Conservation (phyloP, 2,329 filamentous ascomycete genomes). For the Grosmannia huntii region DNA sequence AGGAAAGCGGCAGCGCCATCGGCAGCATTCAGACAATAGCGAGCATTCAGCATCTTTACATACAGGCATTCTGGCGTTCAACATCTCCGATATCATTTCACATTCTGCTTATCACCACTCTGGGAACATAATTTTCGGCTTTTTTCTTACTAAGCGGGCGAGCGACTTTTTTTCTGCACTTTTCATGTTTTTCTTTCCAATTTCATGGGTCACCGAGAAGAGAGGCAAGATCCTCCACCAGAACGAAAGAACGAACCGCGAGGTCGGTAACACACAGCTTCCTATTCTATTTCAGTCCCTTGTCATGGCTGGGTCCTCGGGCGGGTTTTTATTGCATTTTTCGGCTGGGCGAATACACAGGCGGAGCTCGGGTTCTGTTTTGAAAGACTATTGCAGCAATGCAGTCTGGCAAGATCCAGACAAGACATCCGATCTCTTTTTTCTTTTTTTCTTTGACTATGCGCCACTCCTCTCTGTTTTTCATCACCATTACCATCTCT, state of each 20-base stretch:
- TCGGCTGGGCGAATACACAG: slow-evolving; percentile 36
- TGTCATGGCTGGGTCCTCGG: slow-evolving; percentile 42
- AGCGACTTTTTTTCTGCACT: slow-evolving; percentile 22
- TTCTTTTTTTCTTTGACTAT: slow-evolving; percentile 13
- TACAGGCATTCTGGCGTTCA: slow-evolving; percentile 20
- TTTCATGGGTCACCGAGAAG: slow-evolving; percentile 21
- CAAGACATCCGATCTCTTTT: slow-evolving; percentile 11
- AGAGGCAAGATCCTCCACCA: slow-evolving; percentile 15
- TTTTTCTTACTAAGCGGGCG: slow-evolving; percentile 24
- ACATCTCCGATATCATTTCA: slow-evolving; percentile 6
- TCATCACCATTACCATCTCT: slow-evolving; percentile 14
- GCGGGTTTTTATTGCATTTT: slow-evolving; percentile 41
- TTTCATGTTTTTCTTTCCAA: slow-evolving; percentile 19
- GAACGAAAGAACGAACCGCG: slow-evolving; percentile 30
- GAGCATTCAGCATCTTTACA: not conserved
- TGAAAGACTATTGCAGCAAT: slow-evolving; percentile 13
- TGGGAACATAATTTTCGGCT: slow-evolving; percentile 12
- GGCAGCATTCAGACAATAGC: slow-evolving; percentile 2
- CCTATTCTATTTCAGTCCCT: slow-evolving; percentile 21
- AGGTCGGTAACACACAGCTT: slow-evolving; percentile 32
- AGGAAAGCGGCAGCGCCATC: slow-evolving; percentile 12
- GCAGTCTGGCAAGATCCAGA: slow-evolving; percentile 9
- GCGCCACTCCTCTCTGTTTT: slow-evolving; percentile 17
- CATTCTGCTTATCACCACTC: slow-evolving; percentile 5
- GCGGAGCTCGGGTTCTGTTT: slow-evolving; percentile 26